Conservation (phyloP, 1,284 basidiomycete genomes). For the Ustilago vetiveriae region DNA sequence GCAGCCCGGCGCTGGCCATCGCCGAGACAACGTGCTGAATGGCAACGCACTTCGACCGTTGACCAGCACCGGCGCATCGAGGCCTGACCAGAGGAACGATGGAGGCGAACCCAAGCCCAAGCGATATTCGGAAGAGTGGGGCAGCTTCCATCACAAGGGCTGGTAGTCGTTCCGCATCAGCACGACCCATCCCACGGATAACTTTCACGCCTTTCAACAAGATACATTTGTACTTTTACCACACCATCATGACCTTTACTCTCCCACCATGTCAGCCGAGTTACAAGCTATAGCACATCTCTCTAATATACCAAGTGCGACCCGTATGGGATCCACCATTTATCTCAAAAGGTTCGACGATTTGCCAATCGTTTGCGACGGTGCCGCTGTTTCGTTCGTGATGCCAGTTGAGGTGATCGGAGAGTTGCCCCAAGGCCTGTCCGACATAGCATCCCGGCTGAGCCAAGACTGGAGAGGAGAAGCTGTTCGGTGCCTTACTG, state of each 20-base stretch:
- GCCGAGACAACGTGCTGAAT: slow-evolving; percentile 49
- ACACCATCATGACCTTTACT: slow-evolving; percentile 9
- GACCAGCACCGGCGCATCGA: slow-evolving; percentile 38
- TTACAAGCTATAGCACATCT: background rate
- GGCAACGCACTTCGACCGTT: slow-evolving; percentile 54
- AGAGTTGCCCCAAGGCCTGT: too few species aligned
- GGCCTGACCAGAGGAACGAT: slow-evolving; percentile 12
- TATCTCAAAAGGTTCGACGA: too few species aligned
- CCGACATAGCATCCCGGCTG: too few species aligned
- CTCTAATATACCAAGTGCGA: slow-evolving; percentile 29
- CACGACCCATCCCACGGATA: background rate
- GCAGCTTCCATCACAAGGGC: slow-evolving; percentile 63
- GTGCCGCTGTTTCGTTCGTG: too few species aligned
- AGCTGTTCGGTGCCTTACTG: too few species aligned
- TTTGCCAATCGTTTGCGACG: too few species aligned
- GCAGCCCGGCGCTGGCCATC: slow-evolving; percentile 5
- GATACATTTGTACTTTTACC: slow-evolving; percentile 23
- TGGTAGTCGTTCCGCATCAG: slow-evolving; percentile 28
- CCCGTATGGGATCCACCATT: slow-evolving; percentile 11
- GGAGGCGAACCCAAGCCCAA: slow-evolving; percentile 29
- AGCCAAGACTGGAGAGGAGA: too few species aligned
- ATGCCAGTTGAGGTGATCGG: too few species aligned
- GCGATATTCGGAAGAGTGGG: slow-evolving; percentile 53
- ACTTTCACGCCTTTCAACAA: too few species aligned
- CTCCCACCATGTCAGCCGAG: slow-evolving; percentile 10